Conservation (phyloP, 192 early-diverging fungal genomes). For the Linnemannia schmuckeri region DNA sequence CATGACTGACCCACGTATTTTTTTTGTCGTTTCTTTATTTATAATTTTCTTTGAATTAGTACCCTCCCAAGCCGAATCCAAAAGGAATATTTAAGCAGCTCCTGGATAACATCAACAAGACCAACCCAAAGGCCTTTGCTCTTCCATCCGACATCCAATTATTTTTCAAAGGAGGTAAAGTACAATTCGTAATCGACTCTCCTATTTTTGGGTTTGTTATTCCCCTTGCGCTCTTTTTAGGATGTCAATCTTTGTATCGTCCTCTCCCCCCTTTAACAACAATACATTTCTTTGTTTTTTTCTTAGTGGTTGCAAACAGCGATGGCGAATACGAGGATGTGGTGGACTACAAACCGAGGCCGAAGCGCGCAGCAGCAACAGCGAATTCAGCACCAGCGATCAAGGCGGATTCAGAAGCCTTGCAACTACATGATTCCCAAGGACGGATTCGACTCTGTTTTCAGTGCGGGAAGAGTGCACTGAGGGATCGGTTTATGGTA, state of each 20-base stretch:
- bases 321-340: conserved; percentile 60
- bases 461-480: conserved; percentile 56
- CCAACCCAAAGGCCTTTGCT: conserved; percentile 55
- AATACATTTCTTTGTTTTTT: background rate
- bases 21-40: background rate
- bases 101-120: conserved; percentile 54
- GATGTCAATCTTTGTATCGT: background rate
- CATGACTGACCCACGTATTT: conserved; percentile 1
- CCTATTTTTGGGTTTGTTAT: conserved; percentile 9
- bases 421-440: conserved; percentile 50
- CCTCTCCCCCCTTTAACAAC: background rate
- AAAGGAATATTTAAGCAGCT: conserved; percentile 55
- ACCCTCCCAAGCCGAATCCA: conserved; percentile 30
- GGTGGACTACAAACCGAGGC: conserved; percentile 43
- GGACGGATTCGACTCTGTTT: conserved; percentile 58
- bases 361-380: conserved; percentile 3
- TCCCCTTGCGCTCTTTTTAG: background rate
- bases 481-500: conserved; percentile 54
- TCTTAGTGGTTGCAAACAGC: conserved; percentile 55
- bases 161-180: conserved; percentile 51
- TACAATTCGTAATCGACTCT: conserved; percentile 5
- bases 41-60: conserved; percentile 14
- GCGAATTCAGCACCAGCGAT: background rate
- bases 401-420: conserved; percentile 36
- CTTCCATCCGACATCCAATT: conserved; percentile 28